Evolutionary conservation across 768 basidiomycete genomes (phyloP).

Genomic region (Asterophora lycoperdoides): DNA sequence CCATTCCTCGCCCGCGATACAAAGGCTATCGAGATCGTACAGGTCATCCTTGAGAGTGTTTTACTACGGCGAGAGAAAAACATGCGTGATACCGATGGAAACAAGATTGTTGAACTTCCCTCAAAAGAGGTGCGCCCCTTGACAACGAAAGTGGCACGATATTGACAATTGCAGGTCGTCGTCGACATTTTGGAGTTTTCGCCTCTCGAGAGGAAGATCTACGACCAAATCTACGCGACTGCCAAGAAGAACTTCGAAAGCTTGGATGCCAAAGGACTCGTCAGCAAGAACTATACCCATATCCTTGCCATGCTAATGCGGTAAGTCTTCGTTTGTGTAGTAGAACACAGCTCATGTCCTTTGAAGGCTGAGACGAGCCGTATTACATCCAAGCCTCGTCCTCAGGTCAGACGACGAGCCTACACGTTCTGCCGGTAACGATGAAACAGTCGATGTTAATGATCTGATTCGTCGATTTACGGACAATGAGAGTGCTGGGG

Average conservation of each 20-base stretch:
- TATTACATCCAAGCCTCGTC: slow-evolving; percentile 86
- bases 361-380: slow-evolving; percentile 62
- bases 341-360: background rate
- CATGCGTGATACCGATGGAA: slow-evolving; percentile 84
- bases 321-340: slow-evolving; percentile 38
- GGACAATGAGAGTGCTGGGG: slow-evolving; percentile 30
- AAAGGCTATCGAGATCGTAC: slow-evolving; percentile 92
- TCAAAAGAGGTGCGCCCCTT: slow-evolving; percentile 61
- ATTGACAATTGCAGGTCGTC: slow-evolving; percentile 40
- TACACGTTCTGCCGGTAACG: slow-evolving; percentile 32
- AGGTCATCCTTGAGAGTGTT: slow-evolving; percentile 87
- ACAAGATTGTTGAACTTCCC: slow-evolving; percentile 84
- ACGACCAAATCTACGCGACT: slow-evolving; percentile 78
- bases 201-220: slow-evolving; percentile 76
- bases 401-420: slow-evolving; percentile 46
- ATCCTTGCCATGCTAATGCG: slow-evolving; percentile 95
- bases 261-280: slow-evolving; percentile 71
- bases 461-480: slow-evolving; percentile 54
- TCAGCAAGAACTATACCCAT: slow-evolving; percentile 79
- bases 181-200: slow-evolving; percentile 81
- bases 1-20: slow-evolving; percentile 90
- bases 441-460: slow-evolving; percentile 50
- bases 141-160: background rate
- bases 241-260: slow-evolving; percentile 80
- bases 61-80: slow-evolving; percentile 89